Conservation (phyloP, 1,139 yeast genomes). For the Cylindricascospora bacillispora region DNA sequence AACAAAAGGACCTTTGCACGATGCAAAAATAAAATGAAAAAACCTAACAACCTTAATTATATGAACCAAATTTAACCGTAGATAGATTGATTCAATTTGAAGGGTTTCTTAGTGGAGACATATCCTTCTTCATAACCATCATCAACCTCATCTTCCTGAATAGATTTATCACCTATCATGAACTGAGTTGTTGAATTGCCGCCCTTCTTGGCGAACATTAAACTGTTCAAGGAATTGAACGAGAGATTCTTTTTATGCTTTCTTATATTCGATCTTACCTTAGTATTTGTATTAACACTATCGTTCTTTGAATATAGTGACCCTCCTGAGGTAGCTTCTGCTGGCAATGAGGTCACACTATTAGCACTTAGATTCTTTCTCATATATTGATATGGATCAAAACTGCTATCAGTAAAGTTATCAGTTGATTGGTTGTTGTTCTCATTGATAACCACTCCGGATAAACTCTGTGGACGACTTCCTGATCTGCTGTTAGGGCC, state of each 20-base stretch:
- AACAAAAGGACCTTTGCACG: too few relatives aligned
- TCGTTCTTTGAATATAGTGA: slow-evolving; percentile 12
- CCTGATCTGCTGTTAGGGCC: slow-evolving; percentile 4
- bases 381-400: slow-evolving; percentile 5
- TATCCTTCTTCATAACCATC: slow-evolving; percentile 17
- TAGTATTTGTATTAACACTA: slow-evolving; percentile 5
- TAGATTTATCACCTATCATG: slow-evolving; percentile 14
- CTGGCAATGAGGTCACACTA: slow-evolving; percentile 9
- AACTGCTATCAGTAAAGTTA: slow-evolving; percentile 2
- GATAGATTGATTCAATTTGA: slow-evolving; percentile 20
- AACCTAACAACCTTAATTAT: too few relatives aligned
- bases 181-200: slow-evolving; percentile 7
- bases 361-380: slow-evolving; percentile 12
- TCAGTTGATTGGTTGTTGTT: too few relatives aligned
- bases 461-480: slow-evolving; percentile 4
- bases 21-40: too few relatives aligned
- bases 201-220: slow-evolving; percentile 23
- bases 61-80: too few relatives aligned
- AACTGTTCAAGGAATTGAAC: slow-evolving; percentile 26
- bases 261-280: slow-evolving; percentile 19
- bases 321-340: slow-evolving; percentile 4
- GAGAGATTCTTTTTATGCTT: slow-evolving; percentile 26
- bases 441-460: too few relatives aligned
- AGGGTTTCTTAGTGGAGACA: slow-evolving; percentile 9
- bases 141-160: slow-evolving; percentile 19